A percentile compares a stretch with the other conserved stretches of the same genome.
These are phyloP conservation scores for Coemansia umbellata DNA, from an alignment of 192 early-diverging fungal genomes.

Conservation along the genomic window DNA sequence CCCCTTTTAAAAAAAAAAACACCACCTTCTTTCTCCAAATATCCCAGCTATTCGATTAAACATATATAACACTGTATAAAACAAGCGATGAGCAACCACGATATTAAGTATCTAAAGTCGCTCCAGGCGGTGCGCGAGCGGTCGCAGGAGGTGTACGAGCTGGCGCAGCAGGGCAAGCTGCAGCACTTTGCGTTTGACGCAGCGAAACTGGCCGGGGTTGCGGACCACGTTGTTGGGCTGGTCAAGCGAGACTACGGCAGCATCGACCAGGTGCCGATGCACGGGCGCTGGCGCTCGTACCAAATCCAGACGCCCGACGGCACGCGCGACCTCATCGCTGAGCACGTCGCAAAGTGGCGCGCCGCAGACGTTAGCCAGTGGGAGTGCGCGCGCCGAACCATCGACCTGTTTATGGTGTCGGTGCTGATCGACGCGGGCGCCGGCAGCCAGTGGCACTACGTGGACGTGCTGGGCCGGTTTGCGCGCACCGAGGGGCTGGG, in stretches of 20 bases:
- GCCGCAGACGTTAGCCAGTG: slow-evolving; percentile 16
- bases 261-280: slow-evolving; percentile 70
- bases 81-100: not conserved
- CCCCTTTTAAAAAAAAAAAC: no score
- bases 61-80: not conserved
- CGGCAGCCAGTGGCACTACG: slow-evolving; percentile 74
- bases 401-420: slow-evolving; percentile 85
- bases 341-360: slow-evolving; percentile 31
- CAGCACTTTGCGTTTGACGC: slow-evolving; percentile 71
- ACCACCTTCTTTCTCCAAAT: no score
- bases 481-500: slow-evolving; percentile 82
- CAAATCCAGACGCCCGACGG: slow-evolving; percentile 24
- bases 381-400: slow-evolving; percentile 62
- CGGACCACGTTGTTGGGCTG: slow-evolving; percentile 61
- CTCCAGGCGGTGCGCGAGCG: slow-evolving; percentile 74
- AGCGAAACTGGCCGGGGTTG: slow-evolving; percentile 59
- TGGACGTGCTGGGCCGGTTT: slow-evolving; percentile 51
- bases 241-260: slow-evolving; percentile 69
- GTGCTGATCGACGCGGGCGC: slow-evolving; percentile 94
- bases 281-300: slow-evolving; percentile 87
- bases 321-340: slow-evolving; percentile 51
- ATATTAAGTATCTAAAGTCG: slow-evolving; percentile 58
- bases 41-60: no score
- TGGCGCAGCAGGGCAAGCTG: slow-evolving; percentile 54
- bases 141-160: slow-evolving; percentile 57